These are phyloP conservation scores for Parachlorella kessleri DNA, from an alignment of 139 green algal genomes.

Conservation along the genomic window DNA sequence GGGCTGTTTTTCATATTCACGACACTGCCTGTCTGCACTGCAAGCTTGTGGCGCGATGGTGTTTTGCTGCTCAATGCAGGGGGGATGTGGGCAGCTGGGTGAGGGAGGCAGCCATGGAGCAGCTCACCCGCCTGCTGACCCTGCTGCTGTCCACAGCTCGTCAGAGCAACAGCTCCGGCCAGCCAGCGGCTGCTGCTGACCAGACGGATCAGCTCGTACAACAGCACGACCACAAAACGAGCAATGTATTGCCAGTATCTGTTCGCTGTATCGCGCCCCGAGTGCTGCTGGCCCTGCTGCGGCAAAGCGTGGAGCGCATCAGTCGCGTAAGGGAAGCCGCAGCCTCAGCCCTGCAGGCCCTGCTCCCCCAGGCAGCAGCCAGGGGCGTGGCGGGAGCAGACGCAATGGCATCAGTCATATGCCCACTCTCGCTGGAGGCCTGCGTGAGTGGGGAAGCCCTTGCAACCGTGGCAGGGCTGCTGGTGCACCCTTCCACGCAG, in stretches of 20 bases:
- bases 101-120: conserved; percentile 83
- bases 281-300: conserved; percentile 56
- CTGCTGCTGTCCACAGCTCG: conserved; percentile 30
- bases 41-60: too few species aligned
- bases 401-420: not conserved
- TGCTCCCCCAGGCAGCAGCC: not conserved
- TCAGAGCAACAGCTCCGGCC: too few species aligned
- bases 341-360: not conserved
- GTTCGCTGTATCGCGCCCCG: too few species aligned
- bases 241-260: too few species aligned
- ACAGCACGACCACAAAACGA: too few species aligned
- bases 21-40: too few species aligned
- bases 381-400: conserved; percentile 21
- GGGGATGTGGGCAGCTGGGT: conserved; percentile 97
- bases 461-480: conserved; percentile 33
- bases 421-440: not conserved
- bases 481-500: conserved; percentile 34
- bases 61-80: too few species aligned
- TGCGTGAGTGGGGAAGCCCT: conserved; percentile 43
- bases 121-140: conserved; percentile 34
- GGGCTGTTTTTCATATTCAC: too few species aligned
- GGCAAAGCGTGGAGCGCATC: conserved; percentile 89
- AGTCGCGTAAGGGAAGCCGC: conserved; percentile 67
- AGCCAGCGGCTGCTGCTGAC: too few species aligned
- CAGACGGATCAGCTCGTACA: too few species aligned